These are phyloP conservation scores for Cordyceps javanica DNA, from an alignment of 2,329 filamentous ascomycete genomes.

Conservation along the genomic window DNA sequence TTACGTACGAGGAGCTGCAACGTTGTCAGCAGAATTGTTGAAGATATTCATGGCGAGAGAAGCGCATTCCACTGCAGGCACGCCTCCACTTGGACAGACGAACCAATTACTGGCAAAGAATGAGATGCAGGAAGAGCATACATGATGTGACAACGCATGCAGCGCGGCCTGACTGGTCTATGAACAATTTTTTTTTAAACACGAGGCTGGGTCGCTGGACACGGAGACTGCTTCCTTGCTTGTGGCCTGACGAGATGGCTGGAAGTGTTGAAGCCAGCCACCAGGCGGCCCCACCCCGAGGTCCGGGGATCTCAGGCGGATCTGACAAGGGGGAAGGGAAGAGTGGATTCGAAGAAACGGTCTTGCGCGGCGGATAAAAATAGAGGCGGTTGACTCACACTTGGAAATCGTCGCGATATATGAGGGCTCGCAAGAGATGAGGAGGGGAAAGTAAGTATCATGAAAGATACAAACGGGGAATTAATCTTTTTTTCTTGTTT, in stretches of 20 bases:
- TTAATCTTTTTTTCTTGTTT: background rate
- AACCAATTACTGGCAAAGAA: slow-evolving; percentile 28
- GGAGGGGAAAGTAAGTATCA: background rate
- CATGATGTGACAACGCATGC: slow-evolving; percentile 21
- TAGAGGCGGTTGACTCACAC: slow-evolving; percentile 1
- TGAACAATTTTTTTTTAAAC: slow-evolving; percentile 1
- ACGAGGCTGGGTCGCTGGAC: slow-evolving; percentile 5
- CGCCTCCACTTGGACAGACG: slow-evolving; percentile 27
- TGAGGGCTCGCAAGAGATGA: background rate
- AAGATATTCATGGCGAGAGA: slow-evolving; percentile 33
- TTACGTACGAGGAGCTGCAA: slow-evolving; percentile 32
- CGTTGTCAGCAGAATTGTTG: slow-evolving; percentile 28
- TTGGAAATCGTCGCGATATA: background rate
- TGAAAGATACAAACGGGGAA: background rate
- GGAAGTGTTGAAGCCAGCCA: slow-evolving; percentile 8
- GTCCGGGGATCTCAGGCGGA: slow-evolving; percentile 10
- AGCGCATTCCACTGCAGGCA: slow-evolving; percentile 14
- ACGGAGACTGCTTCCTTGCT: background rate
- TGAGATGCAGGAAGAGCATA: slow-evolving; percentile 23
- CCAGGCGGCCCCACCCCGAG: slow-evolving; percentile 2
- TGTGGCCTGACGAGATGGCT: slow-evolving; percentile 4
- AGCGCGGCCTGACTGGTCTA: slow-evolving; percentile 2
- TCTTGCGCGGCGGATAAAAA: background rate
- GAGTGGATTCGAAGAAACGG: background rate
- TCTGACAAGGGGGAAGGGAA: background rate